Percentiles rank a stretch among this genome's conserved stretches.
phyloP scores from a whole-genome alignment of 805 yeast genomes.

The Wickerhamiella slavikovae region DNA sequence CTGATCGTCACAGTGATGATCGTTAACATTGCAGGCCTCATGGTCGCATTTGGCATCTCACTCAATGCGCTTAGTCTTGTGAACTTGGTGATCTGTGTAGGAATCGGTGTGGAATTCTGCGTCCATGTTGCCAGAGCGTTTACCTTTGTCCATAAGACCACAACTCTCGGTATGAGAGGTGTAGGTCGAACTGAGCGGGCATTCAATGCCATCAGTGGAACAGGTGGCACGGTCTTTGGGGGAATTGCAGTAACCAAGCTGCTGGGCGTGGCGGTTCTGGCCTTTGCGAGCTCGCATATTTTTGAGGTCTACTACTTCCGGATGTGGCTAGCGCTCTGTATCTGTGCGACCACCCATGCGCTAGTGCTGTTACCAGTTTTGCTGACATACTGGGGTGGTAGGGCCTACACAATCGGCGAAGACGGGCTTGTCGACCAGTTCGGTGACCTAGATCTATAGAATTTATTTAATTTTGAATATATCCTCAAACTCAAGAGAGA shows the following conservation, averaged over 20 bases:
- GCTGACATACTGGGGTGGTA: conserved; percentile 43
- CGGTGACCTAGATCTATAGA: conserved; percentile 8
- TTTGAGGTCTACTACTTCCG: conserved; percentile 83
- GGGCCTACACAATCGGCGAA: conserved; percentile 25
- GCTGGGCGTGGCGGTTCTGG: conserved; percentile 70
- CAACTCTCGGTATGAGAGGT: conserved; percentile 15
- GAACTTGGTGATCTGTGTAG: conserved; percentile 78
- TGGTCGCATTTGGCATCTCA: conserved; percentile 55
- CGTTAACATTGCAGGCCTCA: conserved; percentile 56
- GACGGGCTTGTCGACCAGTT: conserved; percentile 12
- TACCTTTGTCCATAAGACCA: conserved; percentile 24
- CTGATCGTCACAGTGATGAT: conserved; percentile 43
- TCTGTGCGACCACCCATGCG: conserved; percentile 62
- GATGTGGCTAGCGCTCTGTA: conserved; percentile 75
- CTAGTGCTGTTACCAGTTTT: conserved; percentile 60
- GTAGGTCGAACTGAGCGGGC: conserved; percentile 19
- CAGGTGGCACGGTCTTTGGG: conserved; percentile 80
- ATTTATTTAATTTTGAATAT: no score
- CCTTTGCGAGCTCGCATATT: conserved; percentile 70
- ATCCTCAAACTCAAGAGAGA: no score
- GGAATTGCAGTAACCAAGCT: conserved; percentile 83
- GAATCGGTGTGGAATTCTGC: conserved; percentile 85
- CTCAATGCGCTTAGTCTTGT: conserved; percentile 81
- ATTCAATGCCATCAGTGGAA: conserved; percentile 41
- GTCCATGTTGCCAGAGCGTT: conserved; percentile 71